These are phyloP conservation scores for Diplodia intermedia DNA, from an alignment of 2,329 filamentous ascomycete genomes.

Conservation along the genomic window DNA sequence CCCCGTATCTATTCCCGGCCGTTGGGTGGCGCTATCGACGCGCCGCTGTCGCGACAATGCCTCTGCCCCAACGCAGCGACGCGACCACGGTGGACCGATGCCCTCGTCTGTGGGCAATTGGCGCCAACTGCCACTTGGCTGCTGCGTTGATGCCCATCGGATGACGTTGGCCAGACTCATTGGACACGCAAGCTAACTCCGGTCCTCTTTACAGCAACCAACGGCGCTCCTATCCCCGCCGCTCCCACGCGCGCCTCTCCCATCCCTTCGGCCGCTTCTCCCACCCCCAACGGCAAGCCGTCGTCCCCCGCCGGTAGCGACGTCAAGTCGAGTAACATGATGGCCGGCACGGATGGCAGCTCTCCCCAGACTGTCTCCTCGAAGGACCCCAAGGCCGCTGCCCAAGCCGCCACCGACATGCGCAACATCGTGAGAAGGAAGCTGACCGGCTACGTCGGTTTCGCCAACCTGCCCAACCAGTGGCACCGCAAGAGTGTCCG, in stretches of 20 bases:
- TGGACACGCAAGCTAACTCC: constrained; percentile 31
- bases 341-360: constrained; percentile 56
- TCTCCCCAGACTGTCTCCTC: constrained; percentile 67
- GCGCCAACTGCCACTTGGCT: constrained; percentile 14
- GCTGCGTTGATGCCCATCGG: constrained; percentile 24
- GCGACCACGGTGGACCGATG: neutral
- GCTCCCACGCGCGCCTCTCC: constrained; percentile 53
- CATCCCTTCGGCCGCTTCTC: constrained; percentile 49
- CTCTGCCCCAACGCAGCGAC: constrained; percentile 3
- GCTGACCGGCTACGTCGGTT: constrained; percentile 97
- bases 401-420: constrained; percentile 62
- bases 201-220: constrained; percentile 49
- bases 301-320: constrained; percentile 54
- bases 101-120: constrained; percentile 4
- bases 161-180: constrained; percentile 1
- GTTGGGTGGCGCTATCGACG: constrained; percentile 1
- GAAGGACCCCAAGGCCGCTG: constrained; percentile 66
- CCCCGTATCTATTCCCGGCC: constrained; percentile 8
- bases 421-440: constrained; percentile 98
- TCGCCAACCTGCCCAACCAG: constrained; percentile 98
- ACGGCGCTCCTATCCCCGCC: constrained; percentile 53
- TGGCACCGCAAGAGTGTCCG: constrained; percentile 99
- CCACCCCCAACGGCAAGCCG: constrained; percentile 58
- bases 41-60: constrained; percentile 10
- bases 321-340: constrained; percentile 65